A percentile compares a stretch with the other conserved stretches of the same genome.
These are phyloP conservation scores for Synchytrium microbalum DNA, from an alignment of 371 early-diverging fungal genomes.

Conservation along the genomic window DNA sequence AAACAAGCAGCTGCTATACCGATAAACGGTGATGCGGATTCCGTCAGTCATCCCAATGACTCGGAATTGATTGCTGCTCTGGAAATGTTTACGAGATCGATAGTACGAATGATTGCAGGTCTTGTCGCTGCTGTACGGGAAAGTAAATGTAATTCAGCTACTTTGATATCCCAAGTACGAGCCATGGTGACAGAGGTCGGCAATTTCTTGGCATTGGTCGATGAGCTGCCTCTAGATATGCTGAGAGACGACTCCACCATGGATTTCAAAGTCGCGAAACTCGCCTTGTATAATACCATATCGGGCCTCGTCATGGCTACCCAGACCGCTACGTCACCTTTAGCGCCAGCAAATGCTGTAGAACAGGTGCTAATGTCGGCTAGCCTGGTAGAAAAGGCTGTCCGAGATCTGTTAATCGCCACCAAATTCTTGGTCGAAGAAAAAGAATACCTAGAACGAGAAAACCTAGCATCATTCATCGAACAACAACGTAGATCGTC, in stretches of 20 bases:
- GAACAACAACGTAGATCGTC: background rate
- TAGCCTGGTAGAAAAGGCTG: constrained; percentile 22
- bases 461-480: constrained; percentile 6
- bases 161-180: constrained; percentile 26
- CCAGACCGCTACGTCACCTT: constrained; percentile 21
- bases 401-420: constrained; percentile 31
- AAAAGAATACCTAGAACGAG: constrained; percentile 21
- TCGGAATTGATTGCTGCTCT: constrained; percentile 26
- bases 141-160: constrained; percentile 12
- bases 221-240: constrained; percentile 28
- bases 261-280: constrained; percentile 19
- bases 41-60: background rate
- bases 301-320: constrained; percentile 35
- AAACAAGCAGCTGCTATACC: background rate
- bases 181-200: constrained; percentile 38
- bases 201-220: constrained; percentile 34
- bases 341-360: constrained; percentile 32
- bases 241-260: background rate
- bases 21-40: background rate
- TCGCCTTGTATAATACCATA: constrained; percentile 21
- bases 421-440: constrained; percentile 33
- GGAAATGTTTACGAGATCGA: constrained; percentile 24
- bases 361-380: constrained; percentile 23
- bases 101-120: constrained; percentile 20
- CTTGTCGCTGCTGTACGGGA: constrained; percentile 20